Percentiles rank a stretch among this genome's conserved stretches.
phyloP scores from a whole-genome alignment of 2,329 filamentous ascomycete species.

The Escovopsis sp. region DNA sequence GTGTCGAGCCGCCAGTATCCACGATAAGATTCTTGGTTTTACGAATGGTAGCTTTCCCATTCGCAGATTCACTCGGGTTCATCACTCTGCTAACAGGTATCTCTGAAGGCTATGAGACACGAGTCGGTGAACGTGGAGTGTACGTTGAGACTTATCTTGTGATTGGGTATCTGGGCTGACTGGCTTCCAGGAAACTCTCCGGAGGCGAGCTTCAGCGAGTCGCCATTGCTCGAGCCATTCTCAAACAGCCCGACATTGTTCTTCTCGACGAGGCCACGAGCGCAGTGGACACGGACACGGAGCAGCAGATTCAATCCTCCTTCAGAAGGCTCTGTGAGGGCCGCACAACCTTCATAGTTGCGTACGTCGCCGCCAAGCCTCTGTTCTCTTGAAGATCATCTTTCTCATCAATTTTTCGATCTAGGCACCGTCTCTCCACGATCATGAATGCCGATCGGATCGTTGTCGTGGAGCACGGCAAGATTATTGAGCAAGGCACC shows the following conservation, averaged over 20 bases:
- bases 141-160: constrained; percentile 11
- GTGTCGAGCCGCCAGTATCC: constrained; percentile 39
- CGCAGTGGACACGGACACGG: constrained; percentile 56
- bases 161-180: constrained; percentile 9
- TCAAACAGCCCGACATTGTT: constrained; percentile 61
- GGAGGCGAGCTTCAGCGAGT: constrained; percentile 52
- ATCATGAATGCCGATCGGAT: constrained; percentile 55
- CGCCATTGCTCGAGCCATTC: constrained; percentile 54
- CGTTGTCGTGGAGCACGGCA: constrained; percentile 47
- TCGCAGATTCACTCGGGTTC: background rate
- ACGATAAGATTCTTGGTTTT: constrained; percentile 41
- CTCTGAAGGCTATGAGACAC: constrained; percentile 29
- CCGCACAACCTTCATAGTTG: constrained; percentile 52
- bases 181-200: constrained; percentile 36
- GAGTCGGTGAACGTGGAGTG: constrained; percentile 36
- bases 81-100: constrained; percentile 5
- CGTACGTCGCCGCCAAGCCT: constrained; percentile 27
- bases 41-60: constrained; percentile 24
- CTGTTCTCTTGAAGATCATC: background rate
- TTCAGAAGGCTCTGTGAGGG: constrained; percentile 41
- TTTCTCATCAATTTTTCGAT: background rate
- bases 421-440: constrained; percentile 53
- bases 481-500: constrained; percentile 46
- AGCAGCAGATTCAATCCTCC: constrained; percentile 50
- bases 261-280: constrained; percentile 69